phyloP scores from a whole-genome alignment of 768 basidiomycete species.

The Gloeophyllum trabeum region DNA sequence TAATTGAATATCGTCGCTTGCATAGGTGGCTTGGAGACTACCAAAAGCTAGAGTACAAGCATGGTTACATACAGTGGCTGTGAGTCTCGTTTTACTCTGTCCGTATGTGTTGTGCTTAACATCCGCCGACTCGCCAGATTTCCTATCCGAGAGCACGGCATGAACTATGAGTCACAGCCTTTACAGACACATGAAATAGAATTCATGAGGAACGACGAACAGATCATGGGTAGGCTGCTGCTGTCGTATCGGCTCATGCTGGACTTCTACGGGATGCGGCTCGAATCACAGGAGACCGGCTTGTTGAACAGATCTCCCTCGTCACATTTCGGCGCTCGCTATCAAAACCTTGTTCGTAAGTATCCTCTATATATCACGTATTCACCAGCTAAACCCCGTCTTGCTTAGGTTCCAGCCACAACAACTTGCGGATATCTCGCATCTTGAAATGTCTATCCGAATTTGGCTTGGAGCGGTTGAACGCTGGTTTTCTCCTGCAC shows the following conservation, averaged over 20 bases:
- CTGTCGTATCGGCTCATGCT: conserved; percentile 65
- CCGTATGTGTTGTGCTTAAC: neutral
- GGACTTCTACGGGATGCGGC: conserved; percentile 70
- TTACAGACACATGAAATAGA: conserved; percentile 55
- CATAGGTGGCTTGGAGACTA: conserved; percentile 58
- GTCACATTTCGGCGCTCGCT: conserved; percentile 39
- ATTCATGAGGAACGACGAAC: conserved; percentile 38
- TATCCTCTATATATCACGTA: conserved; percentile 7
- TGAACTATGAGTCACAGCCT: conserved; percentile 59
- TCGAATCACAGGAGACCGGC: conserved; percentile 46
- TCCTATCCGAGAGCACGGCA: conserved; percentile 63
- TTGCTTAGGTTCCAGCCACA: conserved; percentile 50
- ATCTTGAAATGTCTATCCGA: conserved; percentile 70
- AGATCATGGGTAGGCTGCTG: conserved; percentile 37
- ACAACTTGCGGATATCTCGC: conserved; percentile 66
- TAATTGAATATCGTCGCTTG: conserved; percentile 3
- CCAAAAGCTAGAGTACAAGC: conserved; percentile 49
- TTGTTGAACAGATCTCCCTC: conserved; percentile 43
- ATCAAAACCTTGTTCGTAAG: conserved; percentile 58
- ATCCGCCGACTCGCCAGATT: conserved; percentile 32
- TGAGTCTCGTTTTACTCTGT: conserved; percentile 22
- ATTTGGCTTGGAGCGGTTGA: conserved; percentile 51
- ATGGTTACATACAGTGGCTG: conserved; percentile 76
- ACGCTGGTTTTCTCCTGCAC: conserved; percentile 57
- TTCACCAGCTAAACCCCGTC: conserved; percentile 3